phyloP scores from a whole-genome alignment of 2,329 filamentous ascomycete species.

The Periconia sp. region DNA sequence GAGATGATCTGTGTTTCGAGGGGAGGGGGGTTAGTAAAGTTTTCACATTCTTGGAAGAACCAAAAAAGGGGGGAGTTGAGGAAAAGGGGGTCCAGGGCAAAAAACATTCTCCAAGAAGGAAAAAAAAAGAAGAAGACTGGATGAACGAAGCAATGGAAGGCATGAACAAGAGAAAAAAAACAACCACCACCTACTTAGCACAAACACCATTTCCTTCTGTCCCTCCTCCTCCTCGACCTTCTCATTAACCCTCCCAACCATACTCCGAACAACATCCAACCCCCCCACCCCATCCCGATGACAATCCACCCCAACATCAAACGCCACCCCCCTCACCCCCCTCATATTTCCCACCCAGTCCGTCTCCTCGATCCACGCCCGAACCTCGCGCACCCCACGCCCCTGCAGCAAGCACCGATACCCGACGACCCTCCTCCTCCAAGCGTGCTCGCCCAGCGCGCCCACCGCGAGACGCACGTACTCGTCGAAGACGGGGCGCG shows the following conservation, averaged over 20 bases:
- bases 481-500: slow-evolving; percentile 62
- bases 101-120: slow-evolving; percentile 1
- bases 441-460: slow-evolving; percentile 66
- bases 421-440: slow-evolving; percentile 70
- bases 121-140: slow-evolving; percentile 39
- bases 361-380: slow-evolving; percentile 38
- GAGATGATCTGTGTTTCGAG: slow-evolving; percentile 85
- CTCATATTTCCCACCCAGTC: slow-evolving; percentile 58
- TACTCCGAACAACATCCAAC: slow-evolving; percentile 42
- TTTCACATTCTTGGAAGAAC: not conserved
- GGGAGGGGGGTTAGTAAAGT: not conserved
- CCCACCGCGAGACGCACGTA: slow-evolving; percentile 70
- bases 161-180: slow-evolving; percentile 5
- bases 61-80: not conserved
- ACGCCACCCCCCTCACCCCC: slow-evolving; percentile 68
- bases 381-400: slow-evolving; percentile 44
- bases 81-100: not conserved
- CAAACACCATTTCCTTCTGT: slow-evolving; percentile 67
- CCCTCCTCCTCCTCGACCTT: slow-evolving; percentile 55
- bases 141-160: too few species aligned
- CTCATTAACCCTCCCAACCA: slow-evolving; percentile 55
- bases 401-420: slow-evolving; percentile 81
- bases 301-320: slow-evolving; percentile 86
- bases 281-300: slow-evolving; percentile 74
- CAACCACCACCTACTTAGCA: slow-evolving; percentile 67